Percentiles rank a stretch among this genome's conserved stretches.
Conservation (phyloP, 768 basidiomycete genomes). For the Auriscalpium microsporum region DNA sequence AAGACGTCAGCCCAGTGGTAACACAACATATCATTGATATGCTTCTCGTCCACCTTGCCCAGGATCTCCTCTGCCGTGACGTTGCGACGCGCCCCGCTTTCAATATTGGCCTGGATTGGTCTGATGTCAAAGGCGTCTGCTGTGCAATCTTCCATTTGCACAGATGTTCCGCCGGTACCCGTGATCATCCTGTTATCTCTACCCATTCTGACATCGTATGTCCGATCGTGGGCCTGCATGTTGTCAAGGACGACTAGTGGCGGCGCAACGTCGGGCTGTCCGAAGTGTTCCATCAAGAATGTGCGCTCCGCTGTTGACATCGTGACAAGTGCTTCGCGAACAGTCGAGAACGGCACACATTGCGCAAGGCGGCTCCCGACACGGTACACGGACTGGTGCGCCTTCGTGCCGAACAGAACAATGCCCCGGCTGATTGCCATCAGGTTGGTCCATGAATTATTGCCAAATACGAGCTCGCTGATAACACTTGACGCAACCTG, state of each 20-base stretch:
- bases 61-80: constrained; percentile 2
- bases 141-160: constrained; percentile 5
- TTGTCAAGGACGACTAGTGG: constrained; percentile 13
- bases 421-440: constrained; percentile 1
- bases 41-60: constrained; percentile 5
- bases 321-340: constrained; percentile 1
- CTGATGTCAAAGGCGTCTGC: constrained; percentile 4
- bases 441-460: constrained; percentile 1
- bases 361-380: constrained; percentile 12
- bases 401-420: constrained; percentile 9
- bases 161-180: constrained; percentile 10
- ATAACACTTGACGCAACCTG: background rate
- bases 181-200: constrained; percentile 12
- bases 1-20: constrained; percentile 5
- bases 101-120: background rate
- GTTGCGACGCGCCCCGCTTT: background rate
- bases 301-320: constrained; percentile 1
- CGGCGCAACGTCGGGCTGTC: background rate
- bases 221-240: constrained; percentile 6
- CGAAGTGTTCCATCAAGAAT: background rate
- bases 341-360: constrained; percentile 3
- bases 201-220: constrained; percentile 7
- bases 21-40: background rate
- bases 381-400: constrained; percentile 10
- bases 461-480: constrained; percentile 3